phyloP scores from a whole-genome alignment of 257 asterid species.

The Solanum acaule region DNA sequence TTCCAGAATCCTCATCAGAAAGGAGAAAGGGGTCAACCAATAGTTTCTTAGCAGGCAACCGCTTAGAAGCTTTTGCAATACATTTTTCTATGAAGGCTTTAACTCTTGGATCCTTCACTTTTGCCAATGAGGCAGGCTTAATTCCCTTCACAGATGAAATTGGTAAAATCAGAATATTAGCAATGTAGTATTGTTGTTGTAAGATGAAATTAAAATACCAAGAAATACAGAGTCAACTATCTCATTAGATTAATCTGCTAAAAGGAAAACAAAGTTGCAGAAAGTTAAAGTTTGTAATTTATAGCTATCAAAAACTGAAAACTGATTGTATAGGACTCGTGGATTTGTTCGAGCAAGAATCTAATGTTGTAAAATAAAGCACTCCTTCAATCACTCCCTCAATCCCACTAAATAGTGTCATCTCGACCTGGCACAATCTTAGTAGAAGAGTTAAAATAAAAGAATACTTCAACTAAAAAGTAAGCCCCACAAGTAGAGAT shows the following conservation, averaged over 20 bases:
- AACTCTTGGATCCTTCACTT: slow-evolving; percentile 77
- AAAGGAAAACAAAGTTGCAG: background rate
- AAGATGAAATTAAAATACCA: background rate
- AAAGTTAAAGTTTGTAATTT: background rate
- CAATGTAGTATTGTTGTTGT: background rate
- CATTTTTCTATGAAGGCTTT: slow-evolving; percentile 77
- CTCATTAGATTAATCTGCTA: background rate
- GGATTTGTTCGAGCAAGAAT: background rate
- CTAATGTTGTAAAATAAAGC: background rate
- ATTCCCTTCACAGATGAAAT: slow-evolving; percentile 46
- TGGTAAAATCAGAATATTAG: background rate
- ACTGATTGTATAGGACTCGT: background rate
- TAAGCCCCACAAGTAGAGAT: background rate
- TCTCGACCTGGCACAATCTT: background rate
- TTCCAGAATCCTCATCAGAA: slow-evolving; percentile 54
- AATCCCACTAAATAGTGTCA: background rate
- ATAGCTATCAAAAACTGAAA: background rate
- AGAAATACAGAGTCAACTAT: background rate
- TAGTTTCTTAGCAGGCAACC: slow-evolving; percentile 82
- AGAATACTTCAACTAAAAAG: background rate
- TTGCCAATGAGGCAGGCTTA: slow-evolving; percentile 87
- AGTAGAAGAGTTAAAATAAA: background rate
- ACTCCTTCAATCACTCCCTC: background rate
- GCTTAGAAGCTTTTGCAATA: slow-evolving; percentile 63
- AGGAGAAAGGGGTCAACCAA: slow-evolving; percentile 79